Evolutionary conservation across 495 filamentous ascomycete genomes (phyloP).

Genomic region (Filosporella fistucella): DNA sequence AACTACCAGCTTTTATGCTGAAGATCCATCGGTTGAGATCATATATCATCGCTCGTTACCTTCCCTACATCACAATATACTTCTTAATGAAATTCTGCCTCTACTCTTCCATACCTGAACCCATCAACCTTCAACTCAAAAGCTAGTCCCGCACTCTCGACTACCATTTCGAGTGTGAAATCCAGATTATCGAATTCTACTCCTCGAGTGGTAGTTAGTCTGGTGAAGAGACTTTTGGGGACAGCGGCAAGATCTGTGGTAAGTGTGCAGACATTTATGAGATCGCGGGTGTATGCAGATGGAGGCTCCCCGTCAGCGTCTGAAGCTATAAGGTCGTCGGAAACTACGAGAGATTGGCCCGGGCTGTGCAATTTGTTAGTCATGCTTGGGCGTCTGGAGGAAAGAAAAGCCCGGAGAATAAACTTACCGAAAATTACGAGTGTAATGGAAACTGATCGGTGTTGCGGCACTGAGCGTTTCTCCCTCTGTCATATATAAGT

Average conservation of each 20-base stretch:
- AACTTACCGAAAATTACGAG: constrained; percentile 60
- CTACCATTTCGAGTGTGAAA: constrained; percentile 71
- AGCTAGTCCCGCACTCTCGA: constrained; percentile 64
- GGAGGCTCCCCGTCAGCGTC: constrained; percentile 57
- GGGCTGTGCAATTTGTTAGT: constrained; percentile 10
- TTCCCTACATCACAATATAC: not conserved
- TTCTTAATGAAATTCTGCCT: constrained; percentile 59
- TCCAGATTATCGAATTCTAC: constrained; percentile 73
- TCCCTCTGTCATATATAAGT: constrained; percentile 38
- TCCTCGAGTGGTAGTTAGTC: constrained; percentile 65
- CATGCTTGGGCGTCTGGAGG: not conserved
- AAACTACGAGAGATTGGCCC: constrained; percentile 39
- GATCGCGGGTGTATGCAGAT: constrained; percentile 45
- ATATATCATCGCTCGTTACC: no score
- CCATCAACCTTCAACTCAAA: constrained; percentile 74
- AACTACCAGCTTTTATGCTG: no score
- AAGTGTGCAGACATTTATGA: constrained; percentile 68
- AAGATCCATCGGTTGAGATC: no score
- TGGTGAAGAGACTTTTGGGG: constrained; percentile 58
- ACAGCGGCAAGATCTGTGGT: constrained; percentile 70
- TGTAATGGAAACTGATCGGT: constrained; percentile 73
- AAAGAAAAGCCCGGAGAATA: not conserved
- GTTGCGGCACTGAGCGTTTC: constrained; percentile 61
- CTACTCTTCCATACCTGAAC: constrained; percentile 65
- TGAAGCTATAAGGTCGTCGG: constrained; percentile 70